These are phyloP conservation scores for Gracilariopsis chorda DNA, from an alignment of 23 red algal species.

Conservation along the genomic window DNA sequence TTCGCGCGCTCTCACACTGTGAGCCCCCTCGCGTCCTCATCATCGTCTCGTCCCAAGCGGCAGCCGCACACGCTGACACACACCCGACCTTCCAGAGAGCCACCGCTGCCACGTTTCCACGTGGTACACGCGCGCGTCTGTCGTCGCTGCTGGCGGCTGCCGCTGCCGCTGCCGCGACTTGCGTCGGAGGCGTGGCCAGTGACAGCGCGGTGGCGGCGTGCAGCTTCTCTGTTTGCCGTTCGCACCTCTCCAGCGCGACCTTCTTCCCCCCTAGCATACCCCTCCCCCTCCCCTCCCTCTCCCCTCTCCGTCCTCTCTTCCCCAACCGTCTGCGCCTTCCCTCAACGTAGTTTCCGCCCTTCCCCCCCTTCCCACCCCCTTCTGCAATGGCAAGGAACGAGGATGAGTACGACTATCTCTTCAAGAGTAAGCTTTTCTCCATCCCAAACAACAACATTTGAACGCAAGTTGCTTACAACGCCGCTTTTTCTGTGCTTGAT, in stretches of 20 bases:
- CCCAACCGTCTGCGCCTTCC: background rate
- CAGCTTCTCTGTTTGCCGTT: background rate
- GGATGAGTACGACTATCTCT: constrained; percentile 97
- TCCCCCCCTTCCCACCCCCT: background rate
- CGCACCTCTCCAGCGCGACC: background rate
- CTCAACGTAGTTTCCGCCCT: background rate
- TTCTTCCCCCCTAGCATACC: background rate
- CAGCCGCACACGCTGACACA: no score
- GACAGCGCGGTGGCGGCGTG: no score
- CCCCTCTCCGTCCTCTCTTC: background rate
- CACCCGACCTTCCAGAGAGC: no score
- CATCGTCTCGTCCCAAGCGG: no score
- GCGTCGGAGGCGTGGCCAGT: no score
- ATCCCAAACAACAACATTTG: no score
- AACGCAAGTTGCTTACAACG: background rate
- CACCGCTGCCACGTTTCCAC: no score
- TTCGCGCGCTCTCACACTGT: no score
- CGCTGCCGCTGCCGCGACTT: no score
- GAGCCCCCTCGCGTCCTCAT: no score
- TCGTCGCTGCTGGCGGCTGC: no score
- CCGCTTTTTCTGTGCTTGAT: background rate
- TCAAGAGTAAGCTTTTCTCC: constrained; percentile 65
- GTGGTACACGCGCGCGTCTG: no score
- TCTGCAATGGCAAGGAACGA: constrained; percentile 67
- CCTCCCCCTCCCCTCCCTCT: background rate